These are phyloP conservation scores for Triticum monococcum DNA, from an alignment of 176 grass and related monocot genomes.

Conservation along the genomic window DNA sequence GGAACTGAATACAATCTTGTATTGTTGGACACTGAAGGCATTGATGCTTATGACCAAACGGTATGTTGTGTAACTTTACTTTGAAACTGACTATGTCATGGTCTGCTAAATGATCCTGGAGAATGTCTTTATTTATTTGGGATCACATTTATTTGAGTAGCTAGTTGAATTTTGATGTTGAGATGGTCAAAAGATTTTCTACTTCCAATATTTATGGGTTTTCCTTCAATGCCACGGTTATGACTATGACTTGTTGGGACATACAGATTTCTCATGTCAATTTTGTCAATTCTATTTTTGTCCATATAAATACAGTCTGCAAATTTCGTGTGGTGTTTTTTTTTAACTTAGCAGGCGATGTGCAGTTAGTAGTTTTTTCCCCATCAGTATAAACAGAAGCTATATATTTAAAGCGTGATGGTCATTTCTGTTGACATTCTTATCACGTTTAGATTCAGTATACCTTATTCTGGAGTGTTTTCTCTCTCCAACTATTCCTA, in stretches of 20 bases:
- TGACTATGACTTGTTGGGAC: background rate
- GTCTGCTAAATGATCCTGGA: background rate
- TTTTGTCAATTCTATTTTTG: background rate
- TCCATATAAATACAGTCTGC: background rate
- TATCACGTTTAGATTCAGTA: background rate
- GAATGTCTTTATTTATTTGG: slow-evolving; percentile 1
- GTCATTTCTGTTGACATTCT: background rate
- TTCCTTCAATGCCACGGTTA: background rate
- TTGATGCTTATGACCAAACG: slow-evolving; percentile 99
- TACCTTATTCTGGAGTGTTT: background rate
- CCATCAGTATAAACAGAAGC: background rate
- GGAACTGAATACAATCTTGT: slow-evolving; percentile 92
- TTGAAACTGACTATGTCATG: background rate
- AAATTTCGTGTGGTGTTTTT: background rate
- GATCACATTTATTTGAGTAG: background rate
- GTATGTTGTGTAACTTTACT: slow-evolving; percentile 39
- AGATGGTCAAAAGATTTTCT: background rate
- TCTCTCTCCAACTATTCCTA: background rate
- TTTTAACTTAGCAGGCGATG: background rate
- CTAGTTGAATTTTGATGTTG: background rate
- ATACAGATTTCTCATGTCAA: background rate
- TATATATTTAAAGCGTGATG: background rate
- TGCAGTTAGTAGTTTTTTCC: background rate
- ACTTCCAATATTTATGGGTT: background rate
- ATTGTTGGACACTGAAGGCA: slow-evolving; percentile 93